Evolutionary conservation across 2,329 filamentous ascomycete genomes (phyloP), one percentile per base, ranked within the genome.

Genomic region (Alternaria arbusti): DNA sequence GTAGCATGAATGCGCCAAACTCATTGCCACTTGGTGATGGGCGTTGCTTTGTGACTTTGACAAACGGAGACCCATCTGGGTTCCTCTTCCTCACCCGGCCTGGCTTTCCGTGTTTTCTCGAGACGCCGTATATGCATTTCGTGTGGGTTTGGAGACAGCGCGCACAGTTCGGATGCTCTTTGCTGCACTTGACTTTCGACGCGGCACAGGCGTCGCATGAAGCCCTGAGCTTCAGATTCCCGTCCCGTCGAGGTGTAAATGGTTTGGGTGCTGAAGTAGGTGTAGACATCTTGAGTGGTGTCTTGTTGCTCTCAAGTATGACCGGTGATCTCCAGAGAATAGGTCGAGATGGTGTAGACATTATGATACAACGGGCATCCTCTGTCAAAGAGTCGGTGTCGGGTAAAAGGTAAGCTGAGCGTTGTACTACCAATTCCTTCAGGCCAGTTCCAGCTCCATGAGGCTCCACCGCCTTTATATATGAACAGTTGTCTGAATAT

Each of bases 141-240:
- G 68, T 70, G 40, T 70, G 72, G 45, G 73, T 76, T 56, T 69
- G 52, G 11, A 69, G 67, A 60, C 77, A 79, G 28, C 76, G 75
- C n/a, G 66, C 64, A 59, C 77, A 79, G 20, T 65, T 69, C 3
- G 77, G 77, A 61, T 78, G 77, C 23, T 77, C 71, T 62, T 78
- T 78, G 65, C 74, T 77, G 67, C 77, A 79, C 59, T 78, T 78
- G 54, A 79, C 74, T 60, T 79, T 79, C 7, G 76, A 77, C n/a
- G 74, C 71, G n/a, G 77, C 75, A 68, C 77, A 79, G 8, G 74
- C 70, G 66, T 79, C 75, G 67, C 77, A 79, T 12, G 76, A 79
- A 57, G 74, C 76, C 65, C 77, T 70, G 17, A 79, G 73, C 61
- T 79, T 79, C 17, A 69, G 68, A 54, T 63, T 70, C 54, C 69